Conservation (phyloP, 805 yeast species). For the Saturnispora diversa region DNA sequence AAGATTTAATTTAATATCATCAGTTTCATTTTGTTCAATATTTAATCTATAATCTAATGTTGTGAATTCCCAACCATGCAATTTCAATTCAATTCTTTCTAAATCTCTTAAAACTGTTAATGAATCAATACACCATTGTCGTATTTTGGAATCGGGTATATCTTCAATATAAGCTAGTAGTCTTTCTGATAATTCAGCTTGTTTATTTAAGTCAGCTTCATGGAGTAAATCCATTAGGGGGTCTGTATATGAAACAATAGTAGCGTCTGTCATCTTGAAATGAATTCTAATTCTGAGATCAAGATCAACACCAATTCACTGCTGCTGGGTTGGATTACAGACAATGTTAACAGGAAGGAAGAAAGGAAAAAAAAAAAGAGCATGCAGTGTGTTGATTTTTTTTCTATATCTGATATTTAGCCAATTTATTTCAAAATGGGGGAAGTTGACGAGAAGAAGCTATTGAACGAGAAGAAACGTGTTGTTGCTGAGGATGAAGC, state of each 20-base stretch:
- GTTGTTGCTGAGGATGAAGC: neutral
- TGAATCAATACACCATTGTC: slow-evolving; percentile 40
- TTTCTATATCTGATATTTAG: neutral
- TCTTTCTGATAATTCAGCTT: slow-evolving; percentile 34
- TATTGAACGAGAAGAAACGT: neutral
- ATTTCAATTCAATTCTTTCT: slow-evolving; percentile 39
- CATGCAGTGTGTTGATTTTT: neutral
- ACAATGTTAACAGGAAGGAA: neutral
- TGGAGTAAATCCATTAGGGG: slow-evolving; percentile 40
- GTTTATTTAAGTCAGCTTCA: slow-evolving; percentile 39
- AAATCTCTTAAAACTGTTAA: slow-evolving; percentile 41
- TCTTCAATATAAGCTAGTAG: slow-evolving; percentile 36
- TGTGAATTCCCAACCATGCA: slow-evolving; percentile 49
- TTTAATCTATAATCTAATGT: slow-evolving; percentile 37
- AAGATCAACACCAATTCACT: no score
- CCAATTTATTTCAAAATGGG: neutral
- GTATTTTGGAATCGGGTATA: slow-evolving; percentile 38
- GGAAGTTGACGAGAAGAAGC: neutral
- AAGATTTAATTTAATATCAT: slow-evolving; percentile 41
- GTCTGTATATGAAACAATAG: slow-evolving; percentile 33
- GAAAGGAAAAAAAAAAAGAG: neutral
- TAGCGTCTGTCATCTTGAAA: neutral
- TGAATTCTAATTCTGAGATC: no score
- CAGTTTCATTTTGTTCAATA: slow-evolving; percentile 7
- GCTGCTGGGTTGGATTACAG: no score